Evolutionary conservation across 768 basidiomycete genomes (phyloP).

Genomic region (Tricholomella constricta): DNA sequence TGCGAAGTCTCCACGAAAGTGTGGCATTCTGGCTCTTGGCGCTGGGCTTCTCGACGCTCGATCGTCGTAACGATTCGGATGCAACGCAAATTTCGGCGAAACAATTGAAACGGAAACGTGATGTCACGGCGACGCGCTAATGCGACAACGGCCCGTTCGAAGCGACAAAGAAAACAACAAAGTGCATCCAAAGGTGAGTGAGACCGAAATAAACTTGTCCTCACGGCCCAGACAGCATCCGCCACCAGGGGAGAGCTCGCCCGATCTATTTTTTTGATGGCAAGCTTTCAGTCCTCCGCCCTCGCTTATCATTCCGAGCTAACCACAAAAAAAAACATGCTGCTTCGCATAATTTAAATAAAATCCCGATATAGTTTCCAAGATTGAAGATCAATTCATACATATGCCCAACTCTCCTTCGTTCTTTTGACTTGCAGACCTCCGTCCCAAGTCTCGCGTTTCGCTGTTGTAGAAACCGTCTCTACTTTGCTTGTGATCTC

Average conservation of each 20-base stretch:
- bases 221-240: neutral
- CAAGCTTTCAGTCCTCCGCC: neutral
- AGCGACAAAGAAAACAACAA: too few species aligned
- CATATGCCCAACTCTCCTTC: neutral
- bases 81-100: neutral
- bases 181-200: too few species aligned
- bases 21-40: neutral
- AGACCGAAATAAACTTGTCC: too few species aligned
- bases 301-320: neutral
- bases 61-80: neutral
- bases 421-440: neutral
- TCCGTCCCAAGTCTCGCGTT: neutral
- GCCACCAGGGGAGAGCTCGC: neutral
- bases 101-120: neutral
- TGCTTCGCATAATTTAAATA: too few species aligned
- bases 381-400: neutral
- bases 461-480: neutral
- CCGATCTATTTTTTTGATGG: neutral
- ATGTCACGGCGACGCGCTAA: too few species aligned
- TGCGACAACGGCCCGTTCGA: too few species aligned
- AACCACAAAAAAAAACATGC: neutral
- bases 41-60: neutral
- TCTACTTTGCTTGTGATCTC: neutral
- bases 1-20: neutral
- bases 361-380: neutral